A percentile compares a stretch with the other conserved stretches of the same genome.
phyloP scores from a whole-genome alignment of 1,284 basidiomycete species.

The Heliocybe sulcata region DNA sequence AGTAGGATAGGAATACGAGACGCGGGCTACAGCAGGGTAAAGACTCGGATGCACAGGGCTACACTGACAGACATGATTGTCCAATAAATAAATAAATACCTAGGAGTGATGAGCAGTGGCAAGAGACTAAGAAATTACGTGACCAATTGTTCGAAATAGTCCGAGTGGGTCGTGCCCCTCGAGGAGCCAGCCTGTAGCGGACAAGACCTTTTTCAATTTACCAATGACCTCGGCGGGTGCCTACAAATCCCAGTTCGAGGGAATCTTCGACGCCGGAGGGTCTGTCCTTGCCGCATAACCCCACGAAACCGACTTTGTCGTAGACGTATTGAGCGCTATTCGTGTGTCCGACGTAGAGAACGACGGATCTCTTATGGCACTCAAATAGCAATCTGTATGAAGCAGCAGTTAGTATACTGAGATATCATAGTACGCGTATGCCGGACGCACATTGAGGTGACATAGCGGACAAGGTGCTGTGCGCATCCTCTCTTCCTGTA shows the following conservation, averaged over 20 bases:
- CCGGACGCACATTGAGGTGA: conserved; percentile 28
- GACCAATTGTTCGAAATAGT: too few species aligned
- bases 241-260: conserved; percentile 38
- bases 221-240: conserved; percentile 35
- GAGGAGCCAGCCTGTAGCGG: not conserved
- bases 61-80: not conserved
- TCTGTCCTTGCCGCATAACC: conserved; percentile 32
- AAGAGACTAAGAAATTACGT: too few species aligned
- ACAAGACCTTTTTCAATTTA: conserved; percentile 15
- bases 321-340: conserved; percentile 42
- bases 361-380: conserved; percentile 31
- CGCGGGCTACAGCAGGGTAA: too few species aligned
- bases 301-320: conserved; percentile 38
- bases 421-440: not conserved
- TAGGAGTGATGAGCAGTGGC: too few species aligned
- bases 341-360: conserved; percentile 39
- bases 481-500: conserved; percentile 39
- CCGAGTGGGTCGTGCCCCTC: too few species aligned
- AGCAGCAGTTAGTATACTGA: conserved; percentile 5
- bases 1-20: too few species aligned
- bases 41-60: not conserved
- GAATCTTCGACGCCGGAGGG: conserved; percentile 30
- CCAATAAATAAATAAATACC: not conserved
- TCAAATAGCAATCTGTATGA: conserved; percentile 22
- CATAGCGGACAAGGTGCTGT: conserved; percentile 35